phyloP scores from a whole-genome alignment of 257 asterid species.

The Penstemon newberryi region DNA sequence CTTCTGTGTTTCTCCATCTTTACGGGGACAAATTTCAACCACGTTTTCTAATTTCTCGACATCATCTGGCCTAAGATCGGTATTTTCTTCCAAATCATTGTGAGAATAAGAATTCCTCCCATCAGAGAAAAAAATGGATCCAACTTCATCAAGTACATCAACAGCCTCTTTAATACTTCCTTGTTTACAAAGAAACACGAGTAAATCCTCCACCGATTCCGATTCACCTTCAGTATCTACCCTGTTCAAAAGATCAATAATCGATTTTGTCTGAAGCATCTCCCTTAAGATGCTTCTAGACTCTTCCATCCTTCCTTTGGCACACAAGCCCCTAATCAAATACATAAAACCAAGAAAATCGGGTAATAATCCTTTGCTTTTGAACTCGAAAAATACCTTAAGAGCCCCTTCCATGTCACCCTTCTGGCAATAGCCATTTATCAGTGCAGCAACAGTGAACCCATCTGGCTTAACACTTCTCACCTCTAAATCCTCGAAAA shows the following conservation, averaged over 20 bases:
- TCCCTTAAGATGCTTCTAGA: slow-evolving; percentile 68
- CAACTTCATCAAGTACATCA: slow-evolving; percentile 71
- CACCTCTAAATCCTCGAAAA: slow-evolving; percentile 59
- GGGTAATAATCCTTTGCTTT: slow-evolving; percentile 54
- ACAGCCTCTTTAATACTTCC: slow-evolving; percentile 79
- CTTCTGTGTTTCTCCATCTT: slow-evolving; percentile 36
- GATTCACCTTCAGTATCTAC: slow-evolving; percentile 51
- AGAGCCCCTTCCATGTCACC: slow-evolving; percentile 95
- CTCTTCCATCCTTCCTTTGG: slow-evolving; percentile 98
- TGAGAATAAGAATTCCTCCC: slow-evolving; percentile 30
- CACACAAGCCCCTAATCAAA: slow-evolving; percentile 68
- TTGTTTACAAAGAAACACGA: slow-evolving; percentile 66
- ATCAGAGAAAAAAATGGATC: slow-evolving; percentile 42
- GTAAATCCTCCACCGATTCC: slow-evolving; percentile 62
- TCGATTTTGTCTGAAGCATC: slow-evolving; percentile 67
- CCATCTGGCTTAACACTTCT: slow-evolving; percentile 63
- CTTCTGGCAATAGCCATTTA: slow-evolving; percentile 65
- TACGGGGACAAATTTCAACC: slow-evolving; percentile 19
- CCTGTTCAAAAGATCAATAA: slow-evolving; percentile 50
- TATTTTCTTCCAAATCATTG: slow-evolving; percentile 26
- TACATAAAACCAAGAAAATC: slow-evolving; percentile 81
- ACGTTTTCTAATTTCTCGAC: slow-evolving; percentile 27
- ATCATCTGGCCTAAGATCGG: slow-evolving; percentile 26
- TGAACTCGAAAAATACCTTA: slow-evolving; percentile 53
- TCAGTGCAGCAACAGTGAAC: slow-evolving; percentile 72